These are phyloP conservation scores for Collybiopsis luxurians DNA, from an alignment of 768 basidiomycete species.

Conservation along the genomic window DNA sequence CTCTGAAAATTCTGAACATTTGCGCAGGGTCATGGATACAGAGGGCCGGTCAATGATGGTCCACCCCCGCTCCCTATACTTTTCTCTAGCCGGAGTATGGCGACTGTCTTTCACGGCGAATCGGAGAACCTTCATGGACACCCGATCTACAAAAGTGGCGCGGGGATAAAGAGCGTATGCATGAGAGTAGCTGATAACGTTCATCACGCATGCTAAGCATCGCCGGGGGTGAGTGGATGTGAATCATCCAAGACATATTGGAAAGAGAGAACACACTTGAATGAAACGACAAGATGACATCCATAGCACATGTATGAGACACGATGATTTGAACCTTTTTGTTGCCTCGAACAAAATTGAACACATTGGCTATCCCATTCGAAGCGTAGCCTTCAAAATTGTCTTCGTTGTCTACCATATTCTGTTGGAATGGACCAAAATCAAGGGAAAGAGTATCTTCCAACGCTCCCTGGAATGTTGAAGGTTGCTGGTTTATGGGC, in stretches of 20 bases:
- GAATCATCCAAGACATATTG: no score
- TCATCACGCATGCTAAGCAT: slow-evolving; percentile 38
- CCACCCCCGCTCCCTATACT: slow-evolving; percentile 39
- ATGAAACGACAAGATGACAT: slow-evolving; percentile 41
- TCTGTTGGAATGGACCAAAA: no score
- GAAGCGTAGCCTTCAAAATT: slow-evolving; percentile 16
- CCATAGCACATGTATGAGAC: slow-evolving; percentile 26
- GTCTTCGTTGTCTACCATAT: not conserved
- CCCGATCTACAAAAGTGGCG: slow-evolving; percentile 32
- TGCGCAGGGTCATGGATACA: not conserved
- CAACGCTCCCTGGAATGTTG: slow-evolving; percentile 10
- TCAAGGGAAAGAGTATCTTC: not conserved
- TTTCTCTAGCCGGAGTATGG: slow-evolving; percentile 17
- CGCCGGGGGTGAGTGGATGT: no score
- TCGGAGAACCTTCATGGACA: slow-evolving; percentile 15
- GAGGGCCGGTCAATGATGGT: slow-evolving; percentile 13
- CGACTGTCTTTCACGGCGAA: slow-evolving; percentile 4
- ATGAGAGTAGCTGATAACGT: slow-evolving; percentile 36
- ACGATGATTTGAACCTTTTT: slow-evolving; percentile 41
- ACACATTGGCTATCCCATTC: no score
- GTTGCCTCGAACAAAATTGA: slow-evolving; percentile 25
- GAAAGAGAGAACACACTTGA: slow-evolving; percentile 34
- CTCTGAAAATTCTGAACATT: slow-evolving; percentile 16
- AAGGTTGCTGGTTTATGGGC: slow-evolving; percentile 18
- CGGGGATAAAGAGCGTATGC: slow-evolving; percentile 43